Evolutionary conservation across 1,284 basidiomycete genomes (phyloP).

Genomic region (Cystobasidium sp.): DNA sequence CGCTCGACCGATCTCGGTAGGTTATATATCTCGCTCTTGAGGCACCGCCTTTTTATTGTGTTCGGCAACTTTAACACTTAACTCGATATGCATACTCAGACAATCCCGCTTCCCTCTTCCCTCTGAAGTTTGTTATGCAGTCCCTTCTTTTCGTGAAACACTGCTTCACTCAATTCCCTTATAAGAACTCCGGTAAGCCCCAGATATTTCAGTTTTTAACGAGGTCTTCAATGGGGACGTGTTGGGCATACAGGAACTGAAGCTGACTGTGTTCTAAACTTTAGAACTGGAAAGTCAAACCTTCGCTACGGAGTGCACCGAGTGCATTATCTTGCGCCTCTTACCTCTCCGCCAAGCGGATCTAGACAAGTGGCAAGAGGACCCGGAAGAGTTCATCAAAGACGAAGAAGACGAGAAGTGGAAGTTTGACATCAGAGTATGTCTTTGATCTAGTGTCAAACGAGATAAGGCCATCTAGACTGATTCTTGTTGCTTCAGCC

Average conservation of each 20-base stretch:
- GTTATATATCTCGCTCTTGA: no score
- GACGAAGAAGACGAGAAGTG: slow-evolving; percentile 52
- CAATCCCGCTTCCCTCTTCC: slow-evolving; percentile 43
- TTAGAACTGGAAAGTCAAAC: slow-evolving; percentile 7
- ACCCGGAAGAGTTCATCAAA: slow-evolving; percentile 54
- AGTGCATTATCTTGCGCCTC: slow-evolving; percentile 45
- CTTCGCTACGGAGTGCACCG: slow-evolving; percentile 19
- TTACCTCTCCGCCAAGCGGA: slow-evolving; percentile 48
- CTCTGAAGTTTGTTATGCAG: slow-evolving; percentile 49
- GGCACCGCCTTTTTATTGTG: no score
- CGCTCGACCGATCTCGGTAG: slow-evolving; percentile 10
- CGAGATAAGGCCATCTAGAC: no score
- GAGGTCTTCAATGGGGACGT: no score
- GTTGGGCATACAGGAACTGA: no score
- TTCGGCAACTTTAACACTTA: no score
- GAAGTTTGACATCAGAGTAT: slow-evolving; percentile 52
- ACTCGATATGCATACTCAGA: no score
- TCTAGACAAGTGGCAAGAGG: slow-evolving; percentile 50
- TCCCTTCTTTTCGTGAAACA: slow-evolving; percentile 49
- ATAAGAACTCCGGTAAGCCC: slow-evolving; percentile 27
- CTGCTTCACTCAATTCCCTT: slow-evolving; percentile 49
- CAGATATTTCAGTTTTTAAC: no score
- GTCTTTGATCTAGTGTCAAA: no score
- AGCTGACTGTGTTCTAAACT: no score
- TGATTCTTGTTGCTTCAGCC: no score